Evolutionary conservation across 1,139 yeast genomes (phyloP), one percentile per base, ranked within the genome.

Genomic region (Suhomyces yuchorum): DNA sequence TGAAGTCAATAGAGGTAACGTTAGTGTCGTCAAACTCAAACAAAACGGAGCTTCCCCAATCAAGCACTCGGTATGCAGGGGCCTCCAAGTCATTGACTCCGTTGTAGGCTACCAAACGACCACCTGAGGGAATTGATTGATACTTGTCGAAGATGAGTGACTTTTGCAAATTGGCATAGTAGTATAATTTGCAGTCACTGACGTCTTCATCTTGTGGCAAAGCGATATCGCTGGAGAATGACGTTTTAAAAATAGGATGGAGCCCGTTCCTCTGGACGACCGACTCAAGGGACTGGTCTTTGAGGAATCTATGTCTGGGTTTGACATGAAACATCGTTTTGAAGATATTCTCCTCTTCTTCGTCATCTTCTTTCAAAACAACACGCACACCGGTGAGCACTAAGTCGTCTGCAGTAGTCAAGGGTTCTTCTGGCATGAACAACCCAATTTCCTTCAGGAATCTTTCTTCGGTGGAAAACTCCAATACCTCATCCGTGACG

Each of bases 41-140:
- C 37, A 75, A 56, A 2, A 73, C 49, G 50, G 74, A 78, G 48
- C 63, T 68, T 0, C 80, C 80, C 80, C 80, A 75, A 49, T 66
- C 65, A 2, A 52, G 44, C 1, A 73, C 58, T 33, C 63, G 61
- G 54, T 75, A 75, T 37, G 62, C 77, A 0, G 80, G 80, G n/a
- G 71, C 58, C 53, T 75, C 80, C 49, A 75, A 58, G 53, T 75
- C 75, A 11, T 57, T 52, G 18, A 63, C 58, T 1, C 80, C 80
- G 46, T 61, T 66, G 35, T 63, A 58, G 18, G 65, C 57, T 3
- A 71, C 54, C n/a, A 69, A 54, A 2, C 51, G 48, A 12, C 67
- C 55, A 20, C 57, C 58, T 1, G 53, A 56, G 1, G 77, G 72
- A 5, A 64, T 47, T 3, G 64, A 49, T 55, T 74, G 77, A 52